Evolutionary conservation across 2,329 filamentous ascomycete species (phyloP).

Genomic region (Xylariaceae sp.): DNA sequence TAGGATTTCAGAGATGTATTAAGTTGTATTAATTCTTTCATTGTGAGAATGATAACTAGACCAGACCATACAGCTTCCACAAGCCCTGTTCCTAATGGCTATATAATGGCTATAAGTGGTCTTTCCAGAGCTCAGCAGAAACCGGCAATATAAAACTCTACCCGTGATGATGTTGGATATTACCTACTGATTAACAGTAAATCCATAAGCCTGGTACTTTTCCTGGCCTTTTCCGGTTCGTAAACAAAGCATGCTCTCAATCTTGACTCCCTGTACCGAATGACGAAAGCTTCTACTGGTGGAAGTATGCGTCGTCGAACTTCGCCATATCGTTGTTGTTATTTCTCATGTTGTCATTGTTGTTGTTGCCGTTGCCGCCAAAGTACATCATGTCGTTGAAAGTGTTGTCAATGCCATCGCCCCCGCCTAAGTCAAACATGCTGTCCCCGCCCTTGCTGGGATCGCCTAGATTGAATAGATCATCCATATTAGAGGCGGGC

Average conservation of each 20-base stretch:
- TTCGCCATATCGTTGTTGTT: slow-evolving; percentile 43
- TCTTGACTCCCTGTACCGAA: not conserved
- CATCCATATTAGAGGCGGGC: slow-evolving; percentile 36
- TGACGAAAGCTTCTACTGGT: slow-evolving; percentile 24
- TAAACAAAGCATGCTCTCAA: not conserved
- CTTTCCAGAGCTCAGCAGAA: no score
- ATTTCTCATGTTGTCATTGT: slow-evolving; percentile 13
- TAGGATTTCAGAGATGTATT: not conserved
- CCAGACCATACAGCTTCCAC: not conserved
- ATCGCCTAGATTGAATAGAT: slow-evolving; percentile 42
- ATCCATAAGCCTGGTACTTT: not conserved
- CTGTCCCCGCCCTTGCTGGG: slow-evolving; percentile 33
- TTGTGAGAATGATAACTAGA: not conserved
- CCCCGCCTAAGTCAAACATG: slow-evolving; percentile 37
- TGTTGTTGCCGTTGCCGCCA: slow-evolving; percentile 34
- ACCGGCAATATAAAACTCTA: no score
- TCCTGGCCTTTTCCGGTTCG: not conserved
- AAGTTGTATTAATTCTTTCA: not conserved
- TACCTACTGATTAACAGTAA: not conserved
- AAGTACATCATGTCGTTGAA: slow-evolving; percentile 49
- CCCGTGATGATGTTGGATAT: not conserved
- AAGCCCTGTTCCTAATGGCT: no score
- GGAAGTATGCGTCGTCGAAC: slow-evolving; percentile 46
- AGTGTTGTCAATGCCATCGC: slow-evolving; percentile 37
- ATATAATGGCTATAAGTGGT: no score